Percentiles rank a stretch among this genome's conserved stretches.
Evolutionary conservation across 2,329 filamentous ascomycete species (phyloP).

Genomic region (Ophiognomonia clavigignenti-juglandacearum): DNA sequence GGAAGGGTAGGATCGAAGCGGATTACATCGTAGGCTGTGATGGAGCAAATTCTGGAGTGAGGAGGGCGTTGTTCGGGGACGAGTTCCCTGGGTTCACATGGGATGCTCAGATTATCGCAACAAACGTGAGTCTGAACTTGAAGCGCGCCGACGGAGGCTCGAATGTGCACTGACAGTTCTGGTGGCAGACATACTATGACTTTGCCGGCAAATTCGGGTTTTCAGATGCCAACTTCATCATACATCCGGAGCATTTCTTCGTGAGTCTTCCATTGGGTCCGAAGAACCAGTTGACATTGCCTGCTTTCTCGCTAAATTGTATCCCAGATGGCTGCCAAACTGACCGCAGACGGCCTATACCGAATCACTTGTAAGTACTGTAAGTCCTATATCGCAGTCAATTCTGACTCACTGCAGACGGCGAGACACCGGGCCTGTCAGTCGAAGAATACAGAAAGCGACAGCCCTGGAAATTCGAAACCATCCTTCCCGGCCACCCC

Average conservation of each 20-base stretch:
- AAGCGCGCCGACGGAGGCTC: neutral
- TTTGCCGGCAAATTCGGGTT: constrained; percentile 48
- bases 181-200: constrained; percentile 53
- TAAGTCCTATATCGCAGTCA: too few species aligned
- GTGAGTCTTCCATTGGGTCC: constrained; percentile 24
- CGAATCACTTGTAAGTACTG: too few species aligned
- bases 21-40: constrained; percentile 56
- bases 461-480: constrained; percentile 50
- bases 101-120: constrained; percentile 56
- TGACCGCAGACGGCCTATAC: too few species aligned
- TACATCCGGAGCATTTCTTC: constrained; percentile 55
- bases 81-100: constrained; percentile 57
- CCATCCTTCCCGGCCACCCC: constrained; percentile 55
- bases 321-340: constrained; percentile 51
- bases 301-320: neutral
- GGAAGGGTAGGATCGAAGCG: constrained; percentile 32
- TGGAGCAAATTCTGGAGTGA: constrained; percentile 44
- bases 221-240: constrained; percentile 54
- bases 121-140: constrained; percentile 41
- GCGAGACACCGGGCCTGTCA: constrained; percentile 48
- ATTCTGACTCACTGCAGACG: too few species aligned
- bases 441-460: constrained; percentile 47
- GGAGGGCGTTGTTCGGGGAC: constrained; percentile 46
- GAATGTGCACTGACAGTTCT: constrained; percentile 4
- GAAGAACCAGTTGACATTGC: neutral